phyloP scores from a whole-genome alignment of 495 filamentous ascomycete species.

The Letharia columbiana region DNA sequence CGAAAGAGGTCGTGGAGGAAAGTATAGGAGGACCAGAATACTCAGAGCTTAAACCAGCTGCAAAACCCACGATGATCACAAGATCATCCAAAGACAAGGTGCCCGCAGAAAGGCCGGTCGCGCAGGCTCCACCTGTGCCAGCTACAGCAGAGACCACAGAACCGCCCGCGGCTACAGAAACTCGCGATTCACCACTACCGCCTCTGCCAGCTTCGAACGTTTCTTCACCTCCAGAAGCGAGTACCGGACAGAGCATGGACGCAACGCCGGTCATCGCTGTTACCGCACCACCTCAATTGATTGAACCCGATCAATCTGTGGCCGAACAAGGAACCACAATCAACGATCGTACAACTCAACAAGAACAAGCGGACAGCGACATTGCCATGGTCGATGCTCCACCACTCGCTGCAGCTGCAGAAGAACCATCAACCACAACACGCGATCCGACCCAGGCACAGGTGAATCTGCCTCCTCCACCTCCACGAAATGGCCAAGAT shows the following conservation, averaged over 20 bases:
- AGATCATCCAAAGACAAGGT: conserved; percentile 28
- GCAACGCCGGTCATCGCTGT: conserved; percentile 14
- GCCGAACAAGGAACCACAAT: conserved; percentile 32
- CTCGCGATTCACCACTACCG: conserved; percentile 22
- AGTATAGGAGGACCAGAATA: conserved; percentile 37
- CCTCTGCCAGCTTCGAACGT: conserved; percentile 16
- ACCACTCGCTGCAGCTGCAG: conserved; percentile 16
- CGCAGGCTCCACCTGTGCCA: conserved; percentile 1
- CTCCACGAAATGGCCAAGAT: conserved; percentile 39
- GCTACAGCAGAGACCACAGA: conserved; percentile 15
- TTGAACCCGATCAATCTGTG: conserved; percentile 26
- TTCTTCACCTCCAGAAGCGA: conserved; percentile 9
- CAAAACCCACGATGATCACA: conserved; percentile 31
- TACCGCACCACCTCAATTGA: conserved; percentile 28
- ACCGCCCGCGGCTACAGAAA: conserved; percentile 10
- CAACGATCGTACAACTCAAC: conserved; percentile 37
- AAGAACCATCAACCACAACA: conserved; percentile 17
- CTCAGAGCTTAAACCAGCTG: conserved; percentile 30
- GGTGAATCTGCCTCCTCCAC: conserved; percentile 48
- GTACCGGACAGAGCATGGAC: conserved; percentile 1
- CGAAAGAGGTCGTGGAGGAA: conserved; percentile 49
- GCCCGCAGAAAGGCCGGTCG: conserved; percentile 16
- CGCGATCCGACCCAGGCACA: conserved; percentile 34
- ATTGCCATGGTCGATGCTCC: conserved; percentile 54
- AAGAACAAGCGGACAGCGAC: conserved; percentile 47